A percentile compares a stretch with the other conserved stretches of the same genome.
These are phyloP conservation scores for Datura wrightii DNA, from an alignment of 257 asterid genomes.

Conservation along the genomic window DNA sequence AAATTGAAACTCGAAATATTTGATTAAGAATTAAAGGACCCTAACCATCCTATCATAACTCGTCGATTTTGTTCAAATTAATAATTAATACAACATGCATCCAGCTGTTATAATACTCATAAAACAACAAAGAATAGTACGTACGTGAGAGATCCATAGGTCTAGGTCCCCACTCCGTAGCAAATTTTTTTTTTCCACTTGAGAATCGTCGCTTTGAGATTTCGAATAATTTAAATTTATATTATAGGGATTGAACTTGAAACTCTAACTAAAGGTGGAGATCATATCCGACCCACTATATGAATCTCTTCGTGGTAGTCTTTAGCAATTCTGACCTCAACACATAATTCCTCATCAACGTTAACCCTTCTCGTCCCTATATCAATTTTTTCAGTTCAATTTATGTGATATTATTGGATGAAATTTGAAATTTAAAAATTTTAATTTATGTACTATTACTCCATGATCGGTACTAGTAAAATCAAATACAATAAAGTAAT, in stretches of 20 bases:
- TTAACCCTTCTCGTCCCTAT: neutral
- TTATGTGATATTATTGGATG: too few species aligned
- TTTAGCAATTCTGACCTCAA: neutral
- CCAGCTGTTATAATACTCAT: slow-evolving; percentile 17
- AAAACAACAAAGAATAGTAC: neutral
- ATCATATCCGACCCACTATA: neutral
- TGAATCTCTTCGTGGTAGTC: neutral
- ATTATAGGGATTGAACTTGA: accelerated
- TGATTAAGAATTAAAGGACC: too few species aligned
- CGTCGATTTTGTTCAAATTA: too few species aligned
- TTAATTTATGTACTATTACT: too few species aligned
- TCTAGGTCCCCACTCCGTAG: neutral
- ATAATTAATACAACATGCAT: neutral
- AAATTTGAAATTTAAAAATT: too few species aligned
- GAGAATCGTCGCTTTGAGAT: neutral
- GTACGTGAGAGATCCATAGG: neutral
- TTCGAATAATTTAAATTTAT: neutral
- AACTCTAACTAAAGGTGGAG: neutral
- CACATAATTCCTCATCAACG: neutral
- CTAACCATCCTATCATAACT: too few species aligned
- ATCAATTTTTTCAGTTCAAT: neutral
- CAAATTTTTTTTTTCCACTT: neutral
- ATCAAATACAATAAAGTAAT: neutral
- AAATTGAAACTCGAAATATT: too few species aligned
- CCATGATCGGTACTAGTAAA: neutral